phyloP scores from a whole-genome alignment of 2,329 filamentous ascomycete species.

The Cercospora sp. region DNA sequence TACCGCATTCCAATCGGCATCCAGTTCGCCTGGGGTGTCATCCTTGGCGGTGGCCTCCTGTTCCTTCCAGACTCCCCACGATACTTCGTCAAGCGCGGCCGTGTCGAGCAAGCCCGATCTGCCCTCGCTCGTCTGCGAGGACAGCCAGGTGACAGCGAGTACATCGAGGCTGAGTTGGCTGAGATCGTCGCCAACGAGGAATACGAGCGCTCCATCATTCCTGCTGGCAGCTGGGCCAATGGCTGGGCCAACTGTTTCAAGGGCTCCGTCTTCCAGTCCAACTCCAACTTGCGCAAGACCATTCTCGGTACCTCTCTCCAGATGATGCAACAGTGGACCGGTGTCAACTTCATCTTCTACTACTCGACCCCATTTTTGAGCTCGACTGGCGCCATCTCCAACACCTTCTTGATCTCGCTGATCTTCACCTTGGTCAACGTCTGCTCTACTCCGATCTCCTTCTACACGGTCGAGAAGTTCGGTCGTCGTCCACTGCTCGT shows the following conservation, averaged over 20 bases:
- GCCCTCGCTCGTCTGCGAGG: slow-evolving; percentile 70
- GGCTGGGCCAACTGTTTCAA: slow-evolving; percentile 68
- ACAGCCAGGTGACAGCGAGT: slow-evolving; percentile 70
- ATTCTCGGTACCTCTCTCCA: slow-evolving; percentile 51
- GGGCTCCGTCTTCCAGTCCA: slow-evolving; percentile 53
- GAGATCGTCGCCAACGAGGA: slow-evolving; percentile 89
- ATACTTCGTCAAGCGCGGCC: slow-evolving; percentile 78
- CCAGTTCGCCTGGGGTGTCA: slow-evolving; percentile 76
- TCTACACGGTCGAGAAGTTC: slow-evolving; percentile 79
- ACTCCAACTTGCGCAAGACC: slow-evolving; percentile 52
- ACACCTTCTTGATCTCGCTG: slow-evolving; percentile 80
- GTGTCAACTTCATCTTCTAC: slow-evolving; percentile 87
- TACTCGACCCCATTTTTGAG: slow-evolving; percentile 79
- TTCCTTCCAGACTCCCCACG: slow-evolving; percentile 82
- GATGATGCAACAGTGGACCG: slow-evolving; percentile 64
- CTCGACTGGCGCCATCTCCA: slow-evolving; percentile 70
- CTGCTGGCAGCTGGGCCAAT: slow-evolving; percentile 62
- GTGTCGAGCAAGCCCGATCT: slow-evolving; percentile 63
- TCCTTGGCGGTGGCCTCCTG: slow-evolving; percentile 70
- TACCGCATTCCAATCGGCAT: slow-evolving; percentile 81
- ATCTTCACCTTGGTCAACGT: slow-evolving; percentile 89
- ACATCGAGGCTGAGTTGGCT: slow-evolving; percentile 73
- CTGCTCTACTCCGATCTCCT: slow-evolving; percentile 78
- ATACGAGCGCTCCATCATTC: slow-evolving; percentile 72
- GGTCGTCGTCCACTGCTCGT: slow-evolving; percentile 80